Evolutionary conservation across 2,329 filamentous ascomycete genomes (phyloP).

Genomic region (Teratosphaeria epicoccoides): DNA sequence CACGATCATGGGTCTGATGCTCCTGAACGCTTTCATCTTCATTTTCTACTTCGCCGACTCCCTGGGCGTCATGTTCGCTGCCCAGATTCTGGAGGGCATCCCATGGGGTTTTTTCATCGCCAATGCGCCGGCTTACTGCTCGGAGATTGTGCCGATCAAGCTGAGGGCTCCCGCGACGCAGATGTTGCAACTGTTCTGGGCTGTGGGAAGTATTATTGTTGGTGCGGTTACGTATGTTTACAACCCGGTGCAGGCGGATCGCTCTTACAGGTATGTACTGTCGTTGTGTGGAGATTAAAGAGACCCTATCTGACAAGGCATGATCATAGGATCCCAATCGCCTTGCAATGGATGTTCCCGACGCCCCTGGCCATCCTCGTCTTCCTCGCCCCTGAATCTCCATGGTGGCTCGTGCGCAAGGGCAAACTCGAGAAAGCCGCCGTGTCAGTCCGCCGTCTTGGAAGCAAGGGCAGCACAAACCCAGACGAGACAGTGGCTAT

Average conservation of each 20-base stretch:
- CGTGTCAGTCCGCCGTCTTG: conserved; percentile 40
- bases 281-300: neutral
- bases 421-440: conserved; percentile 37
- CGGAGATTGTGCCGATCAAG: conserved; percentile 50
- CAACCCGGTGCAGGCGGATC: conserved; percentile 26
- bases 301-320: neutral
- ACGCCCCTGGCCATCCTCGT: conserved; percentile 45
- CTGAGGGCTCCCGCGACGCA: conserved; percentile 49
- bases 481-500: conserved; percentile 42
- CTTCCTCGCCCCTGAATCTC: conserved; percentile 41
- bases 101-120: conserved; percentile 59
- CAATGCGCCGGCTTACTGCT: conserved; percentile 53
- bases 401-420: conserved; percentile 46
- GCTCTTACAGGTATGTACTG: conserved; percentile 37
- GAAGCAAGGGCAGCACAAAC: conserved; percentile 25
- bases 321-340: conserved; percentile 39
- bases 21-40: conserved; percentile 50
- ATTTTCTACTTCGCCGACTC: conserved; percentile 47
- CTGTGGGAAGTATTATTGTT: conserved; percentile 52
- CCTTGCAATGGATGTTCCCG: conserved; percentile 50
- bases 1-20: conserved; percentile 45
- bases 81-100: conserved; percentile 50
- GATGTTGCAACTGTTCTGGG: conserved; percentile 58
- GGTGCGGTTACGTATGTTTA: conserved; percentile 47
- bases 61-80: conserved; percentile 38